Percentiles rank a stretch among this genome's conserved stretches.
Conservation (phyloP, 2,329 filamentous ascomycete species). For the Pestalotiopsis fici region DNA sequence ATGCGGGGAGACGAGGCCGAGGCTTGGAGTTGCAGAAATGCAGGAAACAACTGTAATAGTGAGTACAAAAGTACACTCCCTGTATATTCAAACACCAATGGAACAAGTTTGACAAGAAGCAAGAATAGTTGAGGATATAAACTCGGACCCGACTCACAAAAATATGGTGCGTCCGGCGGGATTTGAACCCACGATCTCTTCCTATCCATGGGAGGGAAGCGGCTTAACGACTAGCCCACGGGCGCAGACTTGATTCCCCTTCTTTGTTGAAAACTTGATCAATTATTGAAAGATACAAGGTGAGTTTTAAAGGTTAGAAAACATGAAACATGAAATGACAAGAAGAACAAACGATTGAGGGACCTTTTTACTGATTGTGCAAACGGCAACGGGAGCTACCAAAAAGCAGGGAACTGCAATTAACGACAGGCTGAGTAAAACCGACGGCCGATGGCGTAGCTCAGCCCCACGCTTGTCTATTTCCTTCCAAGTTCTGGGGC, state of each 20-base stretch:
- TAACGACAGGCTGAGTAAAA: no score
- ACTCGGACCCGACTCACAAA: neutral
- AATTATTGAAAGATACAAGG: neutral
- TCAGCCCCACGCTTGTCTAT: no score
- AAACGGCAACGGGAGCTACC: no score
- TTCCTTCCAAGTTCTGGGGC: neutral
- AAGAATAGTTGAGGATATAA: neutral
- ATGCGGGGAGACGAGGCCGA: no score
- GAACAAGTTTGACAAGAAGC: no score
- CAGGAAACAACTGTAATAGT: no score
- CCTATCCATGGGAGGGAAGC: conserved; percentile 23
- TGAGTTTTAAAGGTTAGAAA: neutral
- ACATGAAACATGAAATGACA: neutral
- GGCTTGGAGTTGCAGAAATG: no score
- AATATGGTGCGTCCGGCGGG: conserved; percentile 25
- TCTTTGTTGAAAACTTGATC: neutral
- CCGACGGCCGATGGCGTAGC: no score
- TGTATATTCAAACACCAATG: neutral
- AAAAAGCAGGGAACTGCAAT: no score
- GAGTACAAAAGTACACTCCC: no score
- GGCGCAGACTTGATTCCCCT: conserved; percentile 4
- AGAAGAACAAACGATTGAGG: neutral
- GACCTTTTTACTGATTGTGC: no score
- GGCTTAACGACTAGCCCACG: conserved; percentile 31
- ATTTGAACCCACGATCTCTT: conserved; percentile 27